Conservation (phyloP, 2,329 filamentous ascomycete genomes). For the Fusarium keratoplasticum region DNA sequence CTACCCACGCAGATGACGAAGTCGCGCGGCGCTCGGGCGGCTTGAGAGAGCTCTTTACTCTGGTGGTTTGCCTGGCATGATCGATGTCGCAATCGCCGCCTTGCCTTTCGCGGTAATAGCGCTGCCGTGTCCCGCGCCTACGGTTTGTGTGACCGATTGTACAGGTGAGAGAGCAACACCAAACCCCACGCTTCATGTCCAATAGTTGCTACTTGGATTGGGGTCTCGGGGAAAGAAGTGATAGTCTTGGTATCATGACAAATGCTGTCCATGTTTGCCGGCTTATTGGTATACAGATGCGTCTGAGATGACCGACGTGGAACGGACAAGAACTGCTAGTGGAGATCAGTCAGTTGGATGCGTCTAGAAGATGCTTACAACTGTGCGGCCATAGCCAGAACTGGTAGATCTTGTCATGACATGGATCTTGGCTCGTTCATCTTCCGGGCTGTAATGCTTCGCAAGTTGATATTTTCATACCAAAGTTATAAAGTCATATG, state of each 20-base stretch:
- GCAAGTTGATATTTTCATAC: background rate
- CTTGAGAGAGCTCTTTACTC: conserved; percentile 13
- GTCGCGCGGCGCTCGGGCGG: conserved; percentile 16
- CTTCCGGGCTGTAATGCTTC: background rate
- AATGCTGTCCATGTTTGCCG: background rate
- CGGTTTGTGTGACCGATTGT: background rate
- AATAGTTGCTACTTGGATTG: background rate
- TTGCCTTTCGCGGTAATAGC: conserved; percentile 38
- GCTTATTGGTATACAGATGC: background rate
- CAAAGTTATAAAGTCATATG: background rate
- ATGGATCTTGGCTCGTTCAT: background rate
- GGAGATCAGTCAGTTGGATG: background rate
- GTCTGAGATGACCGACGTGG: background rate
- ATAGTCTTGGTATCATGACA: background rate
- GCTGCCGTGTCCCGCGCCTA: conserved; percentile 16
- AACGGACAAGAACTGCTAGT: background rate
- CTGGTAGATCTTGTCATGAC: background rate
- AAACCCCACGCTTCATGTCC: conserved; percentile 20
- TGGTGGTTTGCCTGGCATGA: conserved; percentile 28
- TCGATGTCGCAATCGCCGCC: conserved; percentile 44
- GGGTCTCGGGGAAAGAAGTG: background rate
- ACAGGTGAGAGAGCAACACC: background rate
- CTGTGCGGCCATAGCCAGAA: background rate
- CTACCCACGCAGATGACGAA: conserved; percentile 26
- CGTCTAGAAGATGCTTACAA: background rate